Evolutionary conservation across 2,329 filamentous ascomycete genomes (phyloP).

Genomic region (Colletotrichum trifolii): DNA sequence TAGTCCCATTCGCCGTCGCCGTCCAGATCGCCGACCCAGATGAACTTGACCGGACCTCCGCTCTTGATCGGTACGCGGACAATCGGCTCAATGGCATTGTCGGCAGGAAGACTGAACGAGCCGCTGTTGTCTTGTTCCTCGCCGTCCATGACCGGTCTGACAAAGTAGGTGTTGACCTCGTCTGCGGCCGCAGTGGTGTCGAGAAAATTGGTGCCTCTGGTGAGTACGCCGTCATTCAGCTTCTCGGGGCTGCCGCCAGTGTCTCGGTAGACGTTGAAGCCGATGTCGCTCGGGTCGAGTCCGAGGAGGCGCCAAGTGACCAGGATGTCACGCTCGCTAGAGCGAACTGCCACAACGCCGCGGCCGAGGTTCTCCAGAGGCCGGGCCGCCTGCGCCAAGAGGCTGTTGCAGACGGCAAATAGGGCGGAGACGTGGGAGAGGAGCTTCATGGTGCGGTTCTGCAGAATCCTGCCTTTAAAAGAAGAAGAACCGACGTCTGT

Average conservation of each 20-base stretch:
- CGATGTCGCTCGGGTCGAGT: constrained; percentile 38
- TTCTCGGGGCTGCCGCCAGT: constrained; percentile 3
- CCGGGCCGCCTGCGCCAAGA: constrained; percentile 12
- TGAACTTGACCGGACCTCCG: constrained; percentile 39
- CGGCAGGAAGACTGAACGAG: constrained; percentile 34
- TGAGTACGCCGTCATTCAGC: constrained; percentile 36
- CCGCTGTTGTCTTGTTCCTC: constrained; percentile 32
- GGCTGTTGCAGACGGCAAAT: not conserved
- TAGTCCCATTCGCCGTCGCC: constrained; percentile 41
- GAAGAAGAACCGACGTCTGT: too few relatives aligned
- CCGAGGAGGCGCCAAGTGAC: constrained; percentile 40
- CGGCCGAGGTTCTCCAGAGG: constrained; percentile 39
- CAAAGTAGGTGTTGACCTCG: constrained; percentile 38
- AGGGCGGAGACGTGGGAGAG: fast-evolving
- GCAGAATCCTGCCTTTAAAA: too few relatives aligned
- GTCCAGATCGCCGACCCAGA: constrained; percentile 41
- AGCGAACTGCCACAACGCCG: constrained; percentile 39
- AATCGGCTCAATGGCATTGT: constrained; percentile 25
- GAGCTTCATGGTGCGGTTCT: constrained; percentile 2
- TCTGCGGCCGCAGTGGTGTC: constrained; percentile 31
- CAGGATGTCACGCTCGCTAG: constrained; percentile 33
- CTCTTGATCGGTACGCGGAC: constrained; percentile 38
- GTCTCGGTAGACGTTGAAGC: constrained; percentile 40
- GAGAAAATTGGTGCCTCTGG: constrained; percentile 39
- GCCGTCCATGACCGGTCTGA: constrained; percentile 36